These are phyloP conservation scores for Leavenworthia alabamica DNA, from an alignment of 345 rosid genomes.

Conservation along the genomic window DNA sequence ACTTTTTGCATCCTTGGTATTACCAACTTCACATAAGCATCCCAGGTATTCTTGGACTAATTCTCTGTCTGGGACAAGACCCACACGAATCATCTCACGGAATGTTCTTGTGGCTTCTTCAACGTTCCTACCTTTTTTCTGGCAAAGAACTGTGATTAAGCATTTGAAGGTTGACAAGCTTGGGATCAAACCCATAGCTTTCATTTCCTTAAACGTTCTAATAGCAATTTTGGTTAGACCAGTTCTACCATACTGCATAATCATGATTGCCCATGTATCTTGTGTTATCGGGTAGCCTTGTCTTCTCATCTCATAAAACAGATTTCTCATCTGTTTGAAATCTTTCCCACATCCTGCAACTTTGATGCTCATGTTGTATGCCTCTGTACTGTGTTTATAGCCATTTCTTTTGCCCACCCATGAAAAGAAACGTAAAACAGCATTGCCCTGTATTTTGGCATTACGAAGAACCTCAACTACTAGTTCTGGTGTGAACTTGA, in stretches of 20 bases:
- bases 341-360: conserved; percentile 71
- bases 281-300: conserved; percentile 48
- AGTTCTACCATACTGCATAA: conserved; percentile 75
- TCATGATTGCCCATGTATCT: conserved; percentile 81
- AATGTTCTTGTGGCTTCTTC: conserved; percentile 53
- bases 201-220: conserved; percentile 64
- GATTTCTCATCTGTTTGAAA: conserved; percentile 73
- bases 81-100: conserved; percentile 56
- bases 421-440: conserved; percentile 60
- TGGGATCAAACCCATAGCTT: conserved; percentile 41
- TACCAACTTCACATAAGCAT: conserved; percentile 57
- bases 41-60: conserved; percentile 49
- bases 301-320: conserved; percentile 77
- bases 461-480: conserved; percentile 43
- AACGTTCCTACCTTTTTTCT: conserved; percentile 61
- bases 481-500: conserved; percentile 65
- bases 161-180: conserved; percentile 57
- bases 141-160: conserved; percentile 62
- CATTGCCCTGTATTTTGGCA: conserved; percentile 41
- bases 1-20: conserved; percentile 45
- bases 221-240: conserved; percentile 75
- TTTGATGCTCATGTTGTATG: conserved; percentile 89
- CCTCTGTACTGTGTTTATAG: conserved; percentile 56
- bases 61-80: conserved; percentile 55
- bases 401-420: conserved; percentile 64